phyloP scores from a whole-genome alignment of 106 monocot genomes.

The Dioscorea zingiberensis region DNA sequence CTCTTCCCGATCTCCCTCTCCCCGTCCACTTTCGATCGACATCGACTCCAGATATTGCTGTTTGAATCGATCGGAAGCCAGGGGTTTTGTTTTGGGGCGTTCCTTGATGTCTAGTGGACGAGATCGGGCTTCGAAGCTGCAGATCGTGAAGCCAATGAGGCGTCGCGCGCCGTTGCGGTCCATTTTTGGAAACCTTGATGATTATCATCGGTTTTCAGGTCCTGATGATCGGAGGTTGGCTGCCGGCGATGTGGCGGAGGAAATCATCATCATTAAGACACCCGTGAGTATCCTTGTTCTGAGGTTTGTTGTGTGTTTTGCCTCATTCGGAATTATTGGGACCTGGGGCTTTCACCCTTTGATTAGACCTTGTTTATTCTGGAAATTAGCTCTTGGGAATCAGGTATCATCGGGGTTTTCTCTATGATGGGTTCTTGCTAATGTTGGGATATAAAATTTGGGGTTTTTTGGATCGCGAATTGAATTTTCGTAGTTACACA shows the following conservation, averaged over 20 bases:
- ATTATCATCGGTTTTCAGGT: slow-evolving; percentile 59
- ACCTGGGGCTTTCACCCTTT: too few relatives aligned
- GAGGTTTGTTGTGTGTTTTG: background rate
- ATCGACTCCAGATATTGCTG: background rate
- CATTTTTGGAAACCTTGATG: slow-evolving; percentile 45
- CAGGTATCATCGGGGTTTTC: too few relatives aligned
- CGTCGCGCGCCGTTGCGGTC: slow-evolving; percentile 38
- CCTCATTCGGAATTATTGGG: too few relatives aligned
- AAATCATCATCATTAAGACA: slow-evolving; percentile 53
- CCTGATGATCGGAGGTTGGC: slow-evolving; percentile 4
- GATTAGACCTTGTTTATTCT: too few relatives aligned
- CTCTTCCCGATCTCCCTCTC: background rate
- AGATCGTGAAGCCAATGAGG: slow-evolving; percentile 21
- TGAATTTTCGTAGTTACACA: too few relatives aligned
- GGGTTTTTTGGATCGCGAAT: too few relatives aligned
- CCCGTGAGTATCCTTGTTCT: slow-evolving; percentile 49
- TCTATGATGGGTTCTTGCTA: too few relatives aligned
- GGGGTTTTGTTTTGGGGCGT: background rate
- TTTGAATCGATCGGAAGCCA: background rate
- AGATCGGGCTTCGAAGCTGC: background rate
- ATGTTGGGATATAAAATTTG: too few relatives aligned
- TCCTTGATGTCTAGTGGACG: background rate
- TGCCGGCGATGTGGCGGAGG: slow-evolving; percentile 24
- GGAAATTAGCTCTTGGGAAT: too few relatives aligned
- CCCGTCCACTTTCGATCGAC: background rate